These are phyloP conservation scores for Gyrodon lividus DNA, from an alignment of 768 basidiomycete species.

Conservation along the genomic window DNA sequence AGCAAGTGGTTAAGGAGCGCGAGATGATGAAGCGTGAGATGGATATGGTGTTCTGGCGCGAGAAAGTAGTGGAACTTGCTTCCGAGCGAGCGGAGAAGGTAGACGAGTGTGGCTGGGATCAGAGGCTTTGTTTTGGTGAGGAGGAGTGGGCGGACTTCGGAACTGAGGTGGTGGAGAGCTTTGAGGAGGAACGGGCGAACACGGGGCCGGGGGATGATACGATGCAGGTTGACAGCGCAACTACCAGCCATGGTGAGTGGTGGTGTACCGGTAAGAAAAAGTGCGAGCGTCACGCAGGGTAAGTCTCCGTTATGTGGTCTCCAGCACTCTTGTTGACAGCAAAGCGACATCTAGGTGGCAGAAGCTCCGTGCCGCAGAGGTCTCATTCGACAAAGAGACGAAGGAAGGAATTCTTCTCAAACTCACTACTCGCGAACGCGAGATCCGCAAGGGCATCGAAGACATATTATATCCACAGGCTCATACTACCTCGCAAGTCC, in stretches of 20 bases:
- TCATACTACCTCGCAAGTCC: slow-evolving; percentile 34
- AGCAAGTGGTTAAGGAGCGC: slow-evolving; percentile 55
- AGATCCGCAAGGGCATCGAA: slow-evolving; percentile 75
- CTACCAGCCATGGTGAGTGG: slow-evolving; percentile 51
- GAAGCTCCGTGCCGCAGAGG: slow-evolving; percentile 67
- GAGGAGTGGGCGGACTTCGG: slow-evolving; percentile 75
- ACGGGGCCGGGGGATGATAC: slow-evolving; percentile 33
- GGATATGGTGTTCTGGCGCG: slow-evolving; percentile 70
- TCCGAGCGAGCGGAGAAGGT: slow-evolving; percentile 61
- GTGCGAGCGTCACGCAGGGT: slow-evolving; percentile 82
- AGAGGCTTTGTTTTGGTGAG: slow-evolving; percentile 79
- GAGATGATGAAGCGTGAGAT: slow-evolving; percentile 67
- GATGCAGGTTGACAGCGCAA: slow-evolving; percentile 37
- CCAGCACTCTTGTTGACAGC: slow-evolving; percentile 4
- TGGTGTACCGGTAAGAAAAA: slow-evolving; percentile 77
- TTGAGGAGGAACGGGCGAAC: slow-evolving; percentile 49
- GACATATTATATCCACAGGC: slow-evolving; percentile 59
- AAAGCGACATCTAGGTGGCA: slow-evolving; percentile 60
- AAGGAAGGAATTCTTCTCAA: slow-evolving; percentile 65
- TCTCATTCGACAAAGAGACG: slow-evolving; percentile 72
- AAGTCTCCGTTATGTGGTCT: slow-evolving; percentile 17
- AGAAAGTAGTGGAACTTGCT: slow-evolving; percentile 65
- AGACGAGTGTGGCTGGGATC: slow-evolving; percentile 86
- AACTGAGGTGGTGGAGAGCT: slow-evolving; percentile 65
- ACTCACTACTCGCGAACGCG: slow-evolving; percentile 73